phyloP scores from a whole-genome alignment of 441 rosid species.

The Populus hybrid region DNA sequence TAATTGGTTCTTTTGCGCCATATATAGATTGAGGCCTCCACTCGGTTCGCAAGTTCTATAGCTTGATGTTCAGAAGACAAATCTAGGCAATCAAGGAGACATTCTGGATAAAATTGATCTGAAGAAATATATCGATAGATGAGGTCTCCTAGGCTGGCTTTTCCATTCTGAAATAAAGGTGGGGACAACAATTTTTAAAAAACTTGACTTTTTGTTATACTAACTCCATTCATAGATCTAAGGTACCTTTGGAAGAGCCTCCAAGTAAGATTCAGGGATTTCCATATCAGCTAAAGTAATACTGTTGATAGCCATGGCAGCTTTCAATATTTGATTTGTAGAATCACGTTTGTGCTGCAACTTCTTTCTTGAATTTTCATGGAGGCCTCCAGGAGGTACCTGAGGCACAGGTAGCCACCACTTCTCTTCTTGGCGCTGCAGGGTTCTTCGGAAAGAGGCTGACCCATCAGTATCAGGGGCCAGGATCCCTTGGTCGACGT shows the following conservation, averaged over 20 bases:
- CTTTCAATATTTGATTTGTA: slow-evolving; percentile 92
- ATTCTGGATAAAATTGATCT: slow-evolving; percentile 85
- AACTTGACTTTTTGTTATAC: neutral
- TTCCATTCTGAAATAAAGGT: slow-evolving; percentile 69
- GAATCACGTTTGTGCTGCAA: slow-evolving; percentile 91
- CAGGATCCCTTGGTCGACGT: slow-evolving; percentile 88
- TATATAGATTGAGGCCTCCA: slow-evolving; percentile 70
- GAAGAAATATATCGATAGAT: slow-evolving; percentile 79
- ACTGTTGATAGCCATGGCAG: slow-evolving; percentile 95
- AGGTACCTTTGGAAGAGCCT: slow-evolving; percentile 85
- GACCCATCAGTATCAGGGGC: slow-evolving; percentile 76
- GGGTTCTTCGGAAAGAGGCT: slow-evolving; percentile 60
- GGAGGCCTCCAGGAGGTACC: slow-evolving; percentile 80
- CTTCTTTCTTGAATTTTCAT: slow-evolving; percentile 70
- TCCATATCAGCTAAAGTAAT: slow-evolving; percentile 83
- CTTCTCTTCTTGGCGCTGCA: slow-evolving; percentile 95
- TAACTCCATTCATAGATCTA: neutral
- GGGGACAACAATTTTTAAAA: slow-evolving; percentile 7
- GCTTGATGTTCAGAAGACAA: slow-evolving; percentile 95
- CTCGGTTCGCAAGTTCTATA: slow-evolving; percentile 85
- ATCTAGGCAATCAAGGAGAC: slow-evolving; percentile 87
- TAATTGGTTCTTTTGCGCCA: slow-evolving; percentile 64
- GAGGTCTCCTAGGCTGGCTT: slow-evolving; percentile 80
- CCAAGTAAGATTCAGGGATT: slow-evolving; percentile 76
- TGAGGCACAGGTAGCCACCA: slow-evolving; percentile 99